phyloP scores from a whole-genome alignment of 169 alveolate species.

The Plasmodium reichenowi region DNA sequence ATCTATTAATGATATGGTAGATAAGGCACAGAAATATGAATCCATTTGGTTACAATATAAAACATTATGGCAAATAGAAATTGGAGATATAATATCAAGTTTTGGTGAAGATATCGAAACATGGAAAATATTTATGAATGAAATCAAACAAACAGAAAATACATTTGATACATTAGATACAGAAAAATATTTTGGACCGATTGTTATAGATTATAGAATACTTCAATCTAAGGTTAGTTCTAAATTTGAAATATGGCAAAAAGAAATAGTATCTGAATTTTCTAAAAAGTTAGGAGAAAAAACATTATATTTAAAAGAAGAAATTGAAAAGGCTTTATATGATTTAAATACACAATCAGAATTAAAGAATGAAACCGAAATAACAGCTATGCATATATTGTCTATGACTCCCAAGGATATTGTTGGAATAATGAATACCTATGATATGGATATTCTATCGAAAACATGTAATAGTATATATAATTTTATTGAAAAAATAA shows the following conservation, averaged over 20 bases:
- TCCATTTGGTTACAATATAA: constrained; percentile 96
- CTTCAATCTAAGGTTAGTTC: constrained; percentile 87
- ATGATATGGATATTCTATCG: constrained; percentile 81
- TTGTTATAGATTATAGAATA: constrained; percentile 92
- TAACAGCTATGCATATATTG: constrained; percentile 84
- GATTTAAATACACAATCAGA: constrained; percentile 80
- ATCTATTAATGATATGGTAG: constrained; percentile 79
- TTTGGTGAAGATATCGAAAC: constrained; percentile 93
- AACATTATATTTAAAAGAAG: constrained; percentile 64
- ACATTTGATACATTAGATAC: constrained; percentile 94
- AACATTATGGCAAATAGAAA: constrained; percentile 96
- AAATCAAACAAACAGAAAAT: constrained; percentile 91
- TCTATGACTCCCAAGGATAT: constrained; percentile 82
- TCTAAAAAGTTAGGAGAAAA: constrained; percentile 92
- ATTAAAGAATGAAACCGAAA: constrained; percentile 74
- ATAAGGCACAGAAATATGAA: constrained; percentile 89
- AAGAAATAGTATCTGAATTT: constrained; percentile 94
- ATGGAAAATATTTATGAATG: constrained; percentile 96
- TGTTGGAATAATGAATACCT: constrained; percentile 80
- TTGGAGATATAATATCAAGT: constrained; percentile 88
- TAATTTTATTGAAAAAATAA: constrained; percentile 91
- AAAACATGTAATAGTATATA: constrained; percentile 86
- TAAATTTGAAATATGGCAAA: constrained; percentile 96
- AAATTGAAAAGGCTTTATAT: constrained; percentile 74
- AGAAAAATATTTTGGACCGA: constrained; percentile 94